These are phyloP conservation scores for Lantana camara DNA, from an alignment of 257 asterid species.

Conservation along the genomic window DNA sequence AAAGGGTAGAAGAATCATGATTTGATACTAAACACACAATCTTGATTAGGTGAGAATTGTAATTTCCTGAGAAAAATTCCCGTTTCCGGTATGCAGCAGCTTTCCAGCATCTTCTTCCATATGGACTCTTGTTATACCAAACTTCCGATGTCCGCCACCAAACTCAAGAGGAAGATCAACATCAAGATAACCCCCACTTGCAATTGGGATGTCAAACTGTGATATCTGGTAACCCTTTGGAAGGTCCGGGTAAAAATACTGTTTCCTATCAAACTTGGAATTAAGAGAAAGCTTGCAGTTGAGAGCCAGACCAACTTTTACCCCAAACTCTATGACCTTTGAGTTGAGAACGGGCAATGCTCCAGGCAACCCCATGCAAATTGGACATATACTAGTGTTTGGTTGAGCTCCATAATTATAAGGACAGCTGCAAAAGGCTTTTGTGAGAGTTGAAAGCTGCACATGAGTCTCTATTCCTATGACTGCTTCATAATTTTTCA, in stretches of 20 bases:
- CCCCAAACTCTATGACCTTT: slow-evolving; percentile 80
- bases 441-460: slow-evolving; percentile 66
- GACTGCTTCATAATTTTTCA: slow-evolving; percentile 79
- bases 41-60: slow-evolving; percentile 4
- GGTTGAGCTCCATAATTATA: slow-evolving; percentile 80
- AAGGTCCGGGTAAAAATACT: slow-evolving; percentile 92
- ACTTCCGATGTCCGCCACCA: slow-evolving; percentile 95
- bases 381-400: slow-evolving; percentile 82
- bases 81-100: slow-evolving; percentile 80
- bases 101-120: slow-evolving; percentile 99
- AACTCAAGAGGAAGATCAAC: slow-evolving; percentile 92
- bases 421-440: slow-evolving; percentile 63
- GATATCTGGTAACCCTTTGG: slow-evolving; percentile 99
- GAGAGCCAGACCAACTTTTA: slow-evolving; percentile 85
- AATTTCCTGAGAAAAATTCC: slow-evolving; percentile 76
- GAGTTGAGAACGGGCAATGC: slow-evolving; percentile 94
- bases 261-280: slow-evolving; percentile 95
- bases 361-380: slow-evolving; percentile 97
- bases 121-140: slow-evolving; percentile 93
- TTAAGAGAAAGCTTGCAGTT: slow-evolving; percentile 69
- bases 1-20: not conserved
- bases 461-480: slow-evolving; percentile 96
- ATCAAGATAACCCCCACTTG: slow-evolving; percentile 73
- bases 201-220: slow-evolving; percentile 92
- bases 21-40: slow-evolving; percentile 3